These are phyloP conservation scores for Apiotrichum sp. DNA, from an alignment of 1,284 basidiomycete genomes.

Conservation along the genomic window DNA sequence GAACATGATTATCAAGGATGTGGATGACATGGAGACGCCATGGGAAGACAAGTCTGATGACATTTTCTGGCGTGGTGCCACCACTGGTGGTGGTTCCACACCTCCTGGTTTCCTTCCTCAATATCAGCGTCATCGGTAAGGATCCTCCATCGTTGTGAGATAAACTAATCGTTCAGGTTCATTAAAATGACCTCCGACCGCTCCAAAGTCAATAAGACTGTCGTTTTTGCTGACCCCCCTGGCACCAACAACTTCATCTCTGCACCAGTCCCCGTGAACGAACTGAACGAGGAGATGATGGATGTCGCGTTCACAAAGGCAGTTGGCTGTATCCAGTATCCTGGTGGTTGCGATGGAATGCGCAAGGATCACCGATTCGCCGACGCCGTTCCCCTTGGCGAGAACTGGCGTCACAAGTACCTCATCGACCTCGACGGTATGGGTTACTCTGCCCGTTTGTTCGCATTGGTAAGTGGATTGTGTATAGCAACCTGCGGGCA, in stretches of 20 bases:
- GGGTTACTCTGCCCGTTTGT: conserved; percentile 86
- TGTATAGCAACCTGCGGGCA: conserved; percentile 18
- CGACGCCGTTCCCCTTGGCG: conserved; percentile 69
- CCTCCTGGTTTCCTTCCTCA: conserved; percentile 74
- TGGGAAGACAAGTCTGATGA: conserved; percentile 54
- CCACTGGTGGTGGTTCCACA: conserved; percentile 81
- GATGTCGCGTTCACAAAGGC: conserved; percentile 81
- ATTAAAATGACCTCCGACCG: conserved; percentile 68
- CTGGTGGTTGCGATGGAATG: conserved; percentile 71
- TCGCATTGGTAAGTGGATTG: conserved; percentile 61
- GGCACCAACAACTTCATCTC: conserved; percentile 56
- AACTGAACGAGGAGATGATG: conserved; percentile 74
- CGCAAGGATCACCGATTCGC: conserved; percentile 65
- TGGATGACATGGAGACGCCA: conserved; percentile 73
- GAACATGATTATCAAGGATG: conserved; percentile 60
- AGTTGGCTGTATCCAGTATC: conserved; percentile 62
- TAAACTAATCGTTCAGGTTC: conserved; percentile 52
- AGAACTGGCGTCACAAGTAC: conserved; percentile 89
- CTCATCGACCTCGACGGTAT: conserved; percentile 86
- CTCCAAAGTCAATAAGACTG: conserved; percentile 56
- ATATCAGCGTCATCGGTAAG: conserved; percentile 80
- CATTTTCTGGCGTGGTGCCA: conserved; percentile 66
- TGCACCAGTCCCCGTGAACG: conserved; percentile 56
- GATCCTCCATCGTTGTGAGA: conserved; percentile 2
- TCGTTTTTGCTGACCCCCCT: conserved; percentile 69